Conservation (phyloP, 176 grass and related monocot species). For the maize (Zea mays) region Zm-B73-REFERENCE-NAM-5.0 NC_050104.1:33203001-33203500, state of each 20-base stretch:
- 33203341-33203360: neutral
- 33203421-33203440: neutral
- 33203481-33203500: neutral
- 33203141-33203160: slow-evolving; percentile 67
- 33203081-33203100: neutral
- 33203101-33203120: slow-evolving; percentile 9
- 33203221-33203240: slow-evolving; percentile 65
- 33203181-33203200: slow-evolving; percentile 72
- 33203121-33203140: slow-evolving; percentile 81
- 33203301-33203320: slow-evolving; percentile 75
- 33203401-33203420: neutral
- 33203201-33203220: slow-evolving; percentile 65
- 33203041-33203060: slow-evolving; percentile 36
- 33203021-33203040: slow-evolving; percentile 76
- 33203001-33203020: slow-evolving; percentile 76
- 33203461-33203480: neutral
- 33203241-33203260: slow-evolving; percentile 71
- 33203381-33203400: neutral
- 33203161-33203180: slow-evolving; percentile 61
- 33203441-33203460: neutral
- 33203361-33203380: neutral
- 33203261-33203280: slow-evolving; percentile 84
- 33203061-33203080: slow-evolving; percentile 24
- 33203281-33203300: slow-evolving; percentile 80
- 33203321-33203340: slow-evolving; percentile 66